Percentiles rank a stretch among this genome's conserved stretches.
Evolutionary conservation across 371 early-diverging fungal species (phyloP).

Genomic region (Dichotomocladium elegans): DNA sequence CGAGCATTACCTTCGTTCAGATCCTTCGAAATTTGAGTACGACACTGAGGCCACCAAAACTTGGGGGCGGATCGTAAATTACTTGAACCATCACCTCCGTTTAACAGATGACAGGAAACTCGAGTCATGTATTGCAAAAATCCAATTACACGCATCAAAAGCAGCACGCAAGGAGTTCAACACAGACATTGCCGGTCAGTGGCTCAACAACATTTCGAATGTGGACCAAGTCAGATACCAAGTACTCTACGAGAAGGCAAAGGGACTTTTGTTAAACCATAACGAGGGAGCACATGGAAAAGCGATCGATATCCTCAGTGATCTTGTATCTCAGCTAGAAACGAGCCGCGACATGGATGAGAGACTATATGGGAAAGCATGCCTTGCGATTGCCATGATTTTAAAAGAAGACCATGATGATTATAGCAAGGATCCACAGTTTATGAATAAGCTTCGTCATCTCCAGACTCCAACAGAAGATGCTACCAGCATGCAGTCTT

Average conservation of each 20-base stretch:
- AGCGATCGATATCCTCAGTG: constrained; percentile 18
- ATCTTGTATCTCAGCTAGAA: constrained; percentile 9
- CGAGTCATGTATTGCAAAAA: neutral
- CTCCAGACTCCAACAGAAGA: too few relatives aligned
- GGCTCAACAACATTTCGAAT: constrained; percentile 12
- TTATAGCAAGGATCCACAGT: neutral
- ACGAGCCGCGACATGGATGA: constrained; percentile 2
- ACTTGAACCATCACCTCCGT: neutral
- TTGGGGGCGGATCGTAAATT: neutral
- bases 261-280: constrained; percentile 12
- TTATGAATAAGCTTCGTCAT: too few relatives aligned
- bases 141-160: constrained; percentile 22
- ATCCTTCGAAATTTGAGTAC: neutral
- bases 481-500: neutral
- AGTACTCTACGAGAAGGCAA: constrained; percentile 22
- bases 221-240: constrained; percentile 10
- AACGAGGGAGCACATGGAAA: constrained; percentile 6
- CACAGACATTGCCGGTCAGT: constrained; percentile 11
- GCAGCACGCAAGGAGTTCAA: constrained; percentile 30
- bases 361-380: constrained; percentile 21
- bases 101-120: neutral
- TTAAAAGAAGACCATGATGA: neutral
- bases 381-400: constrained; percentile 6
- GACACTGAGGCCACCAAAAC: neutral
- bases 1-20: neutral